Evolutionary conservation across 2,329 filamentous ascomycete genomes (phyloP).

Genomic region (Colletotrichum melonis): DNA sequence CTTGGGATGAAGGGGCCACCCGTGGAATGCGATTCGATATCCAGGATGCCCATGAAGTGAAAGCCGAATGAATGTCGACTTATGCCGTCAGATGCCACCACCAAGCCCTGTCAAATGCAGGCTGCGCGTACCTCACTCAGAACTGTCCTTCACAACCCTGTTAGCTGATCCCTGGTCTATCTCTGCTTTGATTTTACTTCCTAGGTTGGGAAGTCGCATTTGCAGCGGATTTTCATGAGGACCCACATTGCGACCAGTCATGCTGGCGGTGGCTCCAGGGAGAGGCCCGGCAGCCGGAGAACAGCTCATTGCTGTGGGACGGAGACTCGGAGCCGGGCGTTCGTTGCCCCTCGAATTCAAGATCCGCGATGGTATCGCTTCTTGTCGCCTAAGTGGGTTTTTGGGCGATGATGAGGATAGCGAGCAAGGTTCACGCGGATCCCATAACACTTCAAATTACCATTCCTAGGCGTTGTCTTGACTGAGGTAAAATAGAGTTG

Average conservation of each 20-base stretch:
- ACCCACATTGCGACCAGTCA: conserved; percentile 27
- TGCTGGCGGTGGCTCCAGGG: conserved; percentile 27
- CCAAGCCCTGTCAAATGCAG: conserved; percentile 20
- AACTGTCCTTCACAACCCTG: conserved; percentile 27
- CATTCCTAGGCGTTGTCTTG: background rate
- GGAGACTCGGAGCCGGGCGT: conserved; percentile 29
- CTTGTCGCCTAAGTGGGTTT: conserved; percentile 16
- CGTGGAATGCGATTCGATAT: conserved; percentile 21
- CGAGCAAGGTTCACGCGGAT: conserved; percentile 13
- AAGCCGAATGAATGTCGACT: conserved; percentile 23
- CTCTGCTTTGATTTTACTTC: conserved; percentile 24
- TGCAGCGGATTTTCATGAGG: conserved; percentile 29
- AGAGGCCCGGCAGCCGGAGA: conserved; percentile 28
- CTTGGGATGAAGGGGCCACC: conserved; percentile 4
- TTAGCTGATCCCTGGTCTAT: conserved; percentile 22
- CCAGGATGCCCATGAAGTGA: conserved; percentile 13
- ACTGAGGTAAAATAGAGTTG: conserved; percentile 8
- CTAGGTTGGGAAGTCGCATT: conserved; percentile 26
- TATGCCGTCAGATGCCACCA: conserved; percentile 17
- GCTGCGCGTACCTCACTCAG: conserved; percentile 25
- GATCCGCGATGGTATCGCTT: conserved; percentile 18
- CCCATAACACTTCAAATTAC: background rate
- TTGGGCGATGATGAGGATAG: background rate
- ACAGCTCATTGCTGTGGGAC: conserved; percentile 27
- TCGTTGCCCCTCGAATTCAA: conserved; percentile 4